Conservation (phyloP, 2,329 filamentous ascomycete species). For the Colletotrichum gloeosporioides region DNA sequence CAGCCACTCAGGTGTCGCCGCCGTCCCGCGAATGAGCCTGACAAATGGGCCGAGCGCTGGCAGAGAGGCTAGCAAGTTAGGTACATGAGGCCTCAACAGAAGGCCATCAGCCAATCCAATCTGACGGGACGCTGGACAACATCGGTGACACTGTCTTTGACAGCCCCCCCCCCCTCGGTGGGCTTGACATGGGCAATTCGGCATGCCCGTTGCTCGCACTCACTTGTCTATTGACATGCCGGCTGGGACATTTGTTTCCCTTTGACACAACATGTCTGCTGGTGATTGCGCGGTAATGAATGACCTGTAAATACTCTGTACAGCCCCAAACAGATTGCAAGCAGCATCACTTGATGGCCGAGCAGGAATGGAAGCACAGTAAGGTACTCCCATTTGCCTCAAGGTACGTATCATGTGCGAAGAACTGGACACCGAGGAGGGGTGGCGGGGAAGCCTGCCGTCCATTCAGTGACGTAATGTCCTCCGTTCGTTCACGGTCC, state of each 20-base stretch:
- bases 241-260: background rate
- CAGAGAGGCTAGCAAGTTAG: background rate
- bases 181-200: background rate
- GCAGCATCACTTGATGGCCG: background rate
- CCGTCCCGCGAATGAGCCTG: background rate
- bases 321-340: background rate
- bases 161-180: background rate
- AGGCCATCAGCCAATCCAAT: background rate
- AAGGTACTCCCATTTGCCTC: background rate
- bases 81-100: background rate
- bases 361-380: background rate
- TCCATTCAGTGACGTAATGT: slow-evolving; percentile 1
- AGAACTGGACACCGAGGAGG: background rate
- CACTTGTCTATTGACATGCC: background rate
- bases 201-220: background rate
- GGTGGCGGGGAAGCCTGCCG: background rate
- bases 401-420: background rate
- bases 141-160: background rate
- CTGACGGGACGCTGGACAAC: background rate
- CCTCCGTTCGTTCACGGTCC: background rate
- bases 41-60: background rate
- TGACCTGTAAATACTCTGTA: background rate
- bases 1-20: background rate
- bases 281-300: background rate
- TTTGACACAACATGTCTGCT: background rate